These are phyloP conservation scores for Melocanna baccifera DNA, from an alignment of 176 grass and related monocot species.

Conservation along the genomic window DNA sequence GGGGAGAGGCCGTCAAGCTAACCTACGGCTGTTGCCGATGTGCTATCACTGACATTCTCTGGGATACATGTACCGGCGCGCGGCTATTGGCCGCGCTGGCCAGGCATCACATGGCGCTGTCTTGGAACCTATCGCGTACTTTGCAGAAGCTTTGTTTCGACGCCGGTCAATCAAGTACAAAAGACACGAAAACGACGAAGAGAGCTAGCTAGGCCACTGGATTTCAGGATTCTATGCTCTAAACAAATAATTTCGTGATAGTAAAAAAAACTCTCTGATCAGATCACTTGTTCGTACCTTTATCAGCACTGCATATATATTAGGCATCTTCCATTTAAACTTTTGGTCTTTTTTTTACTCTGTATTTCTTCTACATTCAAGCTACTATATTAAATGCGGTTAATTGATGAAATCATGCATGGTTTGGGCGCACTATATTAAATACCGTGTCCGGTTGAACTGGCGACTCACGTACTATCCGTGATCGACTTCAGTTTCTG, in stretches of 20 bases:
- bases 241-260: neutral
- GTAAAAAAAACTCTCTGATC: neutral
- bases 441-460: slow-evolving; percentile 6
- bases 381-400: neutral
- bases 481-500: slow-evolving; percentile 39
- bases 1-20: neutral
- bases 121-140: neutral
- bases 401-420: slow-evolving; percentile 14
- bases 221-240: slow-evolving; percentile 9
- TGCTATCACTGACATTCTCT: neutral
- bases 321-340: neutral
- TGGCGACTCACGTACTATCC: slow-evolving; percentile 14
- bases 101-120: neutral
- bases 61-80: neutral
- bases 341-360: neutral
- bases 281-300: neutral
- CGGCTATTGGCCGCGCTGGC: neutral
- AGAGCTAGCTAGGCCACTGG: slow-evolving; percentile 7
- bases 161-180: slow-evolving; percentile 19
- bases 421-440: slow-evolving; percentile 20
- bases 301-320: neutral
- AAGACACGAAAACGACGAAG: slow-evolving; percentile 16
- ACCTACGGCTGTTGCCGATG: neutral
- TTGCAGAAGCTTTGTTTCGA: slow-evolving; percentile 21
- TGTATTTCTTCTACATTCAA: neutral